Conservation (phyloP, 768 basidiomycete genomes). For the Tricholoma flavovirens region DNA sequence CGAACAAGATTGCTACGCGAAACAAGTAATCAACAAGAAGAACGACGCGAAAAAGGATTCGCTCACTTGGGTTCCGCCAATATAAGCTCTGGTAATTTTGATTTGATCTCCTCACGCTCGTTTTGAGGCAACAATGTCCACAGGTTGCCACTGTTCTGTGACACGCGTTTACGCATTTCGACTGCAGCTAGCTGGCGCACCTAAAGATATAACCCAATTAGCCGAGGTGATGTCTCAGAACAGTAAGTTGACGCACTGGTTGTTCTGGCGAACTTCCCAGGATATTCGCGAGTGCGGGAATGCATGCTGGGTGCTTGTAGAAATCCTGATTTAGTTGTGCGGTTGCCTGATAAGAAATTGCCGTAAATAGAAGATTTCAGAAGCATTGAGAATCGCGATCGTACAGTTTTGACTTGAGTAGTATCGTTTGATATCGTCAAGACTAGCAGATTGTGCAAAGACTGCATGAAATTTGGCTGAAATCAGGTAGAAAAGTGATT, state of each 20-base stretch:
- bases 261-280: slow-evolving; percentile 80
- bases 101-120: slow-evolving; percentile 80
- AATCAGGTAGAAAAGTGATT: slow-evolving; percentile 18
- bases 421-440: slow-evolving; percentile 90
- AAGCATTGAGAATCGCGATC: slow-evolving; percentile 20
- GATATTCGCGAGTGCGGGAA: slow-evolving; percentile 85
- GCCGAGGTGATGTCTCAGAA: slow-evolving; percentile 3
- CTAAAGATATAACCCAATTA: slow-evolving; percentile 34
- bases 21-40: slow-evolving; percentile 13
- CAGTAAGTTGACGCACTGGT: slow-evolving; percentile 49
- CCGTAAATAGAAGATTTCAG: background rate
- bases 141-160: slow-evolving; percentile 69
- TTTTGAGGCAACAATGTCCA: slow-evolving; percentile 70
- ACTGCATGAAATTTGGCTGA: slow-evolving; percentile 71
- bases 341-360: slow-evolving; percentile 60
- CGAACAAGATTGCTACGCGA: slow-evolving; percentile 75
- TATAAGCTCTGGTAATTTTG: slow-evolving; percentile 71
- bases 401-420: slow-evolving; percentile 78
- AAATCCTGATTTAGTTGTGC: slow-evolving; percentile 85
- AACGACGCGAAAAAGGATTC: slow-evolving; percentile 4
- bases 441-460: slow-evolving; percentile 77
- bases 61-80: slow-evolving; percentile 73
- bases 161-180: slow-evolving; percentile 90
- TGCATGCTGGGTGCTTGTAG: slow-evolving; percentile 88
- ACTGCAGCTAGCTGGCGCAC: slow-evolving; percentile 96